Evolutionary conservation across 495 filamentous ascomycete species (phyloP), one percentile per base, ranked within the genome.

Genomic region (Penicillium desertorum): DNA sequence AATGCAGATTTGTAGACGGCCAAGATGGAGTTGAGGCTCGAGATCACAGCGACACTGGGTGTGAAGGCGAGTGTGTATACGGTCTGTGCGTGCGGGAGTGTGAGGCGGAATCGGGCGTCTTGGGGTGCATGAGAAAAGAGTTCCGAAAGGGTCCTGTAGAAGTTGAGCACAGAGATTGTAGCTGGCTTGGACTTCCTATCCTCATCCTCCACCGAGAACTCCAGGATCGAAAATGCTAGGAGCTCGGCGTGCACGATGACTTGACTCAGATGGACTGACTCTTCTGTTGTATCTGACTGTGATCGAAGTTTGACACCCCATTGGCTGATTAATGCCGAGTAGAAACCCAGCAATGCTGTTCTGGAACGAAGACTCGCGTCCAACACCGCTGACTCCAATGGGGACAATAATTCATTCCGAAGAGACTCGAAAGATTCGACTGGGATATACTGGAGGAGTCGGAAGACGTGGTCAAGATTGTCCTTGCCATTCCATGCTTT

Each of bases 1-100:
- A 93, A 92, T 1, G 87, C 85, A 7, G 73, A 74, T 65, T 95
- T 96, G 72, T 92, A 90, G 56, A 66, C 76, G 4, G 80, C 79
- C 23, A 86, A 71, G 19, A 93, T 79, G 32, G 80, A 79, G 65
- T 84, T 91, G 41, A 92, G 82, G 8, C 83, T 83, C 2, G 90
- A 91, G n/a, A 91, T 78, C 27, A 80, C 79, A 5, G 80, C 78
- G 10, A 83, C 75, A 5, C 83, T 86, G 2, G 82, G 70, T 19
- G 77, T 79, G 62, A 92, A 92, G 54, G 83, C 70, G 34, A 93
- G 74, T 20, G 78, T 80, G 67, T 94, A 94, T 27, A 92, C 79
- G 22, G 89, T 76, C 16, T 83, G 76, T 1, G 87, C 78, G 0
- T 88, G 79, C 0, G 90, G 92, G 6, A 89, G 79, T 42, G 81